Percentiles rank a stretch among this genome's conserved stretches.
phyloP scores from a whole-genome alignment of 257 asterid species.

The Jacaranda copaia region DNA sequence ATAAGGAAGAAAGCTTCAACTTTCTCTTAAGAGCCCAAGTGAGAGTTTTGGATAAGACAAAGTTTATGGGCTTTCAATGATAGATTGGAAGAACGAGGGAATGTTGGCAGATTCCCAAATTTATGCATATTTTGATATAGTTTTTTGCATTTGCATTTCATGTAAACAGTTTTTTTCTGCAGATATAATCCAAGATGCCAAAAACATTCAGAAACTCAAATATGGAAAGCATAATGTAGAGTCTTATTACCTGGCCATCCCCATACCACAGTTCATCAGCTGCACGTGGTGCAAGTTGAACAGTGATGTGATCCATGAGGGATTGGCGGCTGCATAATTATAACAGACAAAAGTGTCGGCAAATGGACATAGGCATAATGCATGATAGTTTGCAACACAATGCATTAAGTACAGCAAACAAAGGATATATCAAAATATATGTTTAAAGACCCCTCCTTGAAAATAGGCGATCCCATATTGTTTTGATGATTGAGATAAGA shows the following conservation, averaged over 20 bases:
- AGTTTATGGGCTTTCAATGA: too few species aligned
- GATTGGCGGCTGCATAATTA: constrained; percentile 83
- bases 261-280: constrained; percentile 98
- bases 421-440: neutral
- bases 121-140: too few species aligned
- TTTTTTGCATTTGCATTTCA: too few species aligned
- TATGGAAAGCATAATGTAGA: constrained; percentile 4
- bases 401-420: too few species aligned
- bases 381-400: neutral
- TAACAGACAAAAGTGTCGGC: neutral
- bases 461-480: neutral
- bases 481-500: constrained; percentile 10
- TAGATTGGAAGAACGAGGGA: too few species aligned
- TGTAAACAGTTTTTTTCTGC: neutral
- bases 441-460: neutral
- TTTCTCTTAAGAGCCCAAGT: too few species aligned
- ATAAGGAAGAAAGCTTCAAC: too few species aligned
- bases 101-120: too few species aligned
- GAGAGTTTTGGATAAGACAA: too few species aligned
- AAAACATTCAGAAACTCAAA: constrained; percentile 13
- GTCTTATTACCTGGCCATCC: constrained; percentile 66
- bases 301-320: constrained; percentile 90
- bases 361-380: neutral
- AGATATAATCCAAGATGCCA: constrained; percentile 3
- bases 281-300: constrained; percentile 96